Conservation (phyloP, 2,329 filamentous ascomycete genomes). For the Bipolaris victoriae region DNA sequence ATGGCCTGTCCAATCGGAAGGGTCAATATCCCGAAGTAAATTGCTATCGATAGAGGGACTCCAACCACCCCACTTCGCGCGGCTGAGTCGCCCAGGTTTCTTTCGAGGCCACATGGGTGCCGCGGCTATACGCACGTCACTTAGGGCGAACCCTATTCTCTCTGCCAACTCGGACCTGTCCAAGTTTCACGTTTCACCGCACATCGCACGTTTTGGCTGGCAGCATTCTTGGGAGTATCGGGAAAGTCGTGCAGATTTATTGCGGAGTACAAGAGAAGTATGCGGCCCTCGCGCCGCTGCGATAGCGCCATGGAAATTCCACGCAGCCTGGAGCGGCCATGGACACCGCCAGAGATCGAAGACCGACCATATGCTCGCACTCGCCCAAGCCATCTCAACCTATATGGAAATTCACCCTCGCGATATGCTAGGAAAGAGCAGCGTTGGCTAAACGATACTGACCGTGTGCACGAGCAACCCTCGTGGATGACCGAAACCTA, state of each 20-base stretch:
- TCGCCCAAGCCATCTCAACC: slow-evolving; percentile 30
- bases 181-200: slow-evolving; percentile 5
- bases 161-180: slow-evolving; percentile 3
- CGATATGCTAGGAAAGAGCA: slow-evolving; percentile 18
- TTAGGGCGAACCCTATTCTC: slow-evolving; percentile 6
- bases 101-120: slow-evolving; percentile 3
- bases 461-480: background rate
- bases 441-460: slow-evolving; percentile 11
- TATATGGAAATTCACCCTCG: slow-evolving; percentile 22
- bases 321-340: slow-evolving; percentile 32
- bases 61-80: slow-evolving; percentile 6
- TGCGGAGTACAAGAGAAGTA: slow-evolving; percentile 17
- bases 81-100: slow-evolving; percentile 2
- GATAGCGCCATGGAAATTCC: slow-evolving; percentile 30
- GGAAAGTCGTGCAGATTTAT: slow-evolving; percentile 2
- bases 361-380: slow-evolving; percentile 15
- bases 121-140: slow-evolving; percentile 14
- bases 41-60: slow-evolving; percentile 9
- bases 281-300: slow-evolving; percentile 19
- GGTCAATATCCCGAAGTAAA: slow-evolving; percentile 11
- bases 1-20: slow-evolving; percentile 24
- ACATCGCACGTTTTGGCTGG: background rate
- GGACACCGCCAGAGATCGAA: slow-evolving; percentile 41
- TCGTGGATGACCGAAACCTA: slow-evolving; percentile 6
- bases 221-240: background rate